phyloP scores from a whole-genome alignment of 495 filamentous ascomycete species.

The Xylaria venustula region DNA sequence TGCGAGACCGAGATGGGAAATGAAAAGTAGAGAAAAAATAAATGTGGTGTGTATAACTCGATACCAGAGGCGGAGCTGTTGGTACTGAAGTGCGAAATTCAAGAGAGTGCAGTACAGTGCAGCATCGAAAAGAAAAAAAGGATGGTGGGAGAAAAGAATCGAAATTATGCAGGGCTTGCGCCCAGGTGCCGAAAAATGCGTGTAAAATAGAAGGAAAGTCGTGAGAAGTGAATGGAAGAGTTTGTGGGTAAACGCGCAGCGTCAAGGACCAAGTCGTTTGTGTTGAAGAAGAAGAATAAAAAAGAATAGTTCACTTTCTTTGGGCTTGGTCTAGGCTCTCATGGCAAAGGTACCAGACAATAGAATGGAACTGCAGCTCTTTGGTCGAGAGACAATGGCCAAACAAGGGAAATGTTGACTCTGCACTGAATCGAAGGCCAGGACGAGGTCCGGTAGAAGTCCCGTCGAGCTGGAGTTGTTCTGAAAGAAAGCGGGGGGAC shows the following conservation, averaged over 20 bases:
- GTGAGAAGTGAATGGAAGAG: neutral
- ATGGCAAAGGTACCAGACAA: constrained; percentile 16
- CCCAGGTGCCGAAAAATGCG: neutral
- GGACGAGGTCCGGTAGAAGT: neutral
- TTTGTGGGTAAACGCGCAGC: constrained; percentile 9
- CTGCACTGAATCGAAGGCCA: neutral
- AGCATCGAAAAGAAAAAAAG: neutral
- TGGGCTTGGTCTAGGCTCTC: constrained; percentile 11
- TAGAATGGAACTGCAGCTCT: constrained; percentile 19
- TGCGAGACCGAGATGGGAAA: constrained; percentile 6
- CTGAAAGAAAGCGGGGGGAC: neutral
- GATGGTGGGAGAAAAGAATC: neutral
- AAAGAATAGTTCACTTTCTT: constrained; percentile 22
- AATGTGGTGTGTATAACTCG: constrained; percentile 5
- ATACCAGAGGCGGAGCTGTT: constrained; percentile 7
- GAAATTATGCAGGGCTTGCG: neutral
- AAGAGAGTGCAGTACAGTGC: neutral
- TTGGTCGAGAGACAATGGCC: constrained; percentile 16
- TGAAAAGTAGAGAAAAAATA: neutral
- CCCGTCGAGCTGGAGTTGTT: neutral
- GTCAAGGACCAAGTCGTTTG: neutral
- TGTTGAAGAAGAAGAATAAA: constrained; percentile 12
- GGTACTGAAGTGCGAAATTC: constrained; percentile 4
- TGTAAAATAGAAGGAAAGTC: neutral
- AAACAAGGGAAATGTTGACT: constrained; percentile 6